A percentile compares a stretch with the other conserved stretches of the same genome.
phyloP scores from a whole-genome alignment of 208 protist genomes.

The Trypanosoma mega region DNA sequence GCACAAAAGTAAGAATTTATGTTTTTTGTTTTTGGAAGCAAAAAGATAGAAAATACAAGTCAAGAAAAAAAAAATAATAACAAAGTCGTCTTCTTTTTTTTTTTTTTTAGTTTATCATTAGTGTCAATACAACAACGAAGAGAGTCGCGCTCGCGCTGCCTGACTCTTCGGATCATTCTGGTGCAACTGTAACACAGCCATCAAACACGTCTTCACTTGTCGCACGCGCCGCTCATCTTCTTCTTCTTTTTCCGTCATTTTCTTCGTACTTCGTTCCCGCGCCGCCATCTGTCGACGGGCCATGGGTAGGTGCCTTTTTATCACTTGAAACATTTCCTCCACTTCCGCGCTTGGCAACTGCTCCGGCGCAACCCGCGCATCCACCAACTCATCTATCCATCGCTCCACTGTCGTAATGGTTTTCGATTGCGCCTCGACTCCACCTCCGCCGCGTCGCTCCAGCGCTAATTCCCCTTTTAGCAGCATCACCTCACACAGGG shows the following conservation, averaged over 20 bases:
- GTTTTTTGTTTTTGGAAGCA: not conserved
- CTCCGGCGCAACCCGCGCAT: constrained; percentile 23
- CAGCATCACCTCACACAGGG: constrained; percentile 64
- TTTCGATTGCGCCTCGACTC: not conserved
- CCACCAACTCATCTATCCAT: constrained; percentile 29
- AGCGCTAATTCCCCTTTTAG: constrained; percentile 50
- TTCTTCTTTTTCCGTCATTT: not conserved
- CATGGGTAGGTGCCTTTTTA: constrained; percentile 3
- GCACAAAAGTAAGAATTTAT: not conserved
- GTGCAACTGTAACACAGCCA: constrained; percentile 65
- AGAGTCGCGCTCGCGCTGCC: constrained; percentile 56
- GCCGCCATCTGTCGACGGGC: not conserved
- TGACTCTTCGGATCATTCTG: constrained; percentile 59
- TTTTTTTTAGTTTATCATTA: too few species aligned
- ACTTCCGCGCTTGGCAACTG: constrained; percentile 22
- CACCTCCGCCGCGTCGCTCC: not conserved
- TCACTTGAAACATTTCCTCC: constrained; percentile 23
- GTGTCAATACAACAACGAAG: constrained; percentile 70
- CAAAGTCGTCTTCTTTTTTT: too few species aligned
- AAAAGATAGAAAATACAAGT: constrained; percentile 14
- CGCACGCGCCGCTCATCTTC: constrained; percentile 33
- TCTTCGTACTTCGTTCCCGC: not conserved
- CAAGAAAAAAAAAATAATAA: constrained; percentile 11
- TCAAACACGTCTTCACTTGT: constrained; percentile 61
- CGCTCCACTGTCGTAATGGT: constrained; percentile 1